Evolutionary conservation across 345 rosid species (phyloP), one percentile per base, ranked within the genome.

Genomic region (Eucalyptus cloeziana): DNA sequence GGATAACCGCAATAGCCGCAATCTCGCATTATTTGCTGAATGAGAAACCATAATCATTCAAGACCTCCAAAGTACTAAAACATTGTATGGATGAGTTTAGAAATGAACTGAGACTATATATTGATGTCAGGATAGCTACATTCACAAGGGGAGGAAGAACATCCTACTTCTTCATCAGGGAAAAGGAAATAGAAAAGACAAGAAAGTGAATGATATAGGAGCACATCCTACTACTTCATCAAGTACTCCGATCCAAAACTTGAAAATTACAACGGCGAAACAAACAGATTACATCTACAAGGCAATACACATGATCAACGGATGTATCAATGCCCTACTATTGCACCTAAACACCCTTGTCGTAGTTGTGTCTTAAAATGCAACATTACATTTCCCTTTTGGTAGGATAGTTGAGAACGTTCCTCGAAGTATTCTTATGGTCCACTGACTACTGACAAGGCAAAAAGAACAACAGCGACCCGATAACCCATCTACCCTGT

Each of bases 1-100:
- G 2, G 97, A 94, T 88, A 96, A 90, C 67, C 99, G 94, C 94
- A 97, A n/a, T 88, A 97, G 95, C 90, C 98, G 94, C 92, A 92
- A 86, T 91, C 99, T 95, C 4, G 96, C 95, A 93, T 93, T 94
- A 89, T 91, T 96, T 81, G 96, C 99, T 96, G 92, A 86, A 92
- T 45, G 25, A 90, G 89, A 37, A 85, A 31, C 50, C 83, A 76
- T 10, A 76, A 76, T 76, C 85, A 76, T 24, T 40, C 85, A 76
- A 76, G 47, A 22, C 85, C 47, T 76, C 85, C 30, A 21, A 76
- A 76, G 47, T 76, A 22, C 30, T 40, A 76, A 76, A 19, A 40
- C 47, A 76, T 10, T 76, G 85, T 3, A 21, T 21, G 30, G 83
- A 19, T 76, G 83, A 21, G 14, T 21, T 40, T 37, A 76, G 83